Evolutionary conservation across 2,329 filamentous ascomycete genomes (phyloP), one percentile per base, ranked within the genome.

Genomic region (Beauveria rudraprayagi): DNA sequence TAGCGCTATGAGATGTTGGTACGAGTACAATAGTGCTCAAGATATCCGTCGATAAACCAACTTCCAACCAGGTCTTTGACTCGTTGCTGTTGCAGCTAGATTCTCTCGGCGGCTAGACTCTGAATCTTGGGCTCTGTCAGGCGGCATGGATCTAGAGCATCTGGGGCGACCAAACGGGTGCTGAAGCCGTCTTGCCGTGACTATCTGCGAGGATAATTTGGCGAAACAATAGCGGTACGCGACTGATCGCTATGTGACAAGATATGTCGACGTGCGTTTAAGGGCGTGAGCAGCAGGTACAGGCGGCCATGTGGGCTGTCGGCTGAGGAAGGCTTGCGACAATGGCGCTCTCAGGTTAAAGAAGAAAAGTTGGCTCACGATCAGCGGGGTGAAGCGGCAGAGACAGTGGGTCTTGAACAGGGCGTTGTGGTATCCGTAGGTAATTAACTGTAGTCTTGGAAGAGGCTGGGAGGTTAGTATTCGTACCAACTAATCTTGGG

Each of bases 1-100:
- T 65, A 56, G 72, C 67, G 66, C 73, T 75, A 62, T 17, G 28
- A 28, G 9, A 11, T 19, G 19, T 59, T 17, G 43, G 19, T 7
- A 37, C 34, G 34, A 37, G 34, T 37, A 37, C 11, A 37, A 37
- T 37, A 37, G 34, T 37, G 34, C 34, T 16, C 14, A 6, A 37
- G 14, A 16, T 2, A 37, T 37, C 34, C 14, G 34, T 37, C 11
- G 34, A 56, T 46, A 19, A 34, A 50, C 56, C 3, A 16, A 60
- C 58, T 55, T 54, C 58, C 58, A 60, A 28, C 30, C 30, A 9
- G 17, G 11, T 17, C 6, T 30, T 34, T n/a, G 16, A 11, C 22
- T 28, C 30, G 24, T 28, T 51, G 46, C 9, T 26, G 9, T 41
- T 26, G 22, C 5, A 47, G 34, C 22, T 9, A 19, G 6, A 6